A percentile compares a stretch with the other conserved stretches of the same genome.
These are phyloP conservation scores for Penicillium sp. DNA, from an alignment of 2,329 filamentous ascomycete species.

Conservation along the genomic window DNA sequence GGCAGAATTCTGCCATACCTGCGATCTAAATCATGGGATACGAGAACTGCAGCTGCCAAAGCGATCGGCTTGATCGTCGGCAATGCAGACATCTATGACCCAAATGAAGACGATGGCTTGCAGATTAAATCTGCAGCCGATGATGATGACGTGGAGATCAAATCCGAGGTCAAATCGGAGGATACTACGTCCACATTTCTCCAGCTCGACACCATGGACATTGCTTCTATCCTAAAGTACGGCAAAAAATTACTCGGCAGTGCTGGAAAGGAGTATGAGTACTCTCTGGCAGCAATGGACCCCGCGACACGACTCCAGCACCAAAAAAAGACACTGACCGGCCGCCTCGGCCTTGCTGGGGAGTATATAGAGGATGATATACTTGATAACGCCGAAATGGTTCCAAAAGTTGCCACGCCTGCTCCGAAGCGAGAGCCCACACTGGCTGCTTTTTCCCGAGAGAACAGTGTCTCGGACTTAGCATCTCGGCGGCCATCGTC, in stretches of 20 bases:
- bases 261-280: constrained; percentile 79
- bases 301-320: constrained; percentile 77
- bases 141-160: constrained; percentile 45
- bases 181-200: constrained; percentile 53
- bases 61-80: constrained; percentile 92
- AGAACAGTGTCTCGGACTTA: constrained; percentile 47
- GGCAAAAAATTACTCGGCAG: constrained; percentile 83
- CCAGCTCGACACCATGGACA: constrained; percentile 71
- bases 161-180: constrained; percentile 41
- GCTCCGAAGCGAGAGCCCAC: constrained; percentile 54
- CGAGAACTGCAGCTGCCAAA: constrained; percentile 86
- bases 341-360: constrained; percentile 80
- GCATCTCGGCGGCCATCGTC: constrained; percentile 46
- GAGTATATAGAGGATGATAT: constrained; percentile 84
- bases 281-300: constrained; percentile 76
- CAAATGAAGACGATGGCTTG: constrained; percentile 70
- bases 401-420: constrained; percentile 44
- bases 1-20: constrained; percentile 94
- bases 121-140: constrained; percentile 53
- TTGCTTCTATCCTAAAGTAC: constrained; percentile 75
- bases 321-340: constrained; percentile 83
- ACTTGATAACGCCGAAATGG: constrained; percentile 63
- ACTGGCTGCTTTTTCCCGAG: constrained; percentile 40
- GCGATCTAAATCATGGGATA: constrained; percentile 95
- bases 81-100: constrained; percentile 84